phyloP scores from a whole-genome alignment of 73 alveolate species.

The Uronychia binucleata region DNA sequence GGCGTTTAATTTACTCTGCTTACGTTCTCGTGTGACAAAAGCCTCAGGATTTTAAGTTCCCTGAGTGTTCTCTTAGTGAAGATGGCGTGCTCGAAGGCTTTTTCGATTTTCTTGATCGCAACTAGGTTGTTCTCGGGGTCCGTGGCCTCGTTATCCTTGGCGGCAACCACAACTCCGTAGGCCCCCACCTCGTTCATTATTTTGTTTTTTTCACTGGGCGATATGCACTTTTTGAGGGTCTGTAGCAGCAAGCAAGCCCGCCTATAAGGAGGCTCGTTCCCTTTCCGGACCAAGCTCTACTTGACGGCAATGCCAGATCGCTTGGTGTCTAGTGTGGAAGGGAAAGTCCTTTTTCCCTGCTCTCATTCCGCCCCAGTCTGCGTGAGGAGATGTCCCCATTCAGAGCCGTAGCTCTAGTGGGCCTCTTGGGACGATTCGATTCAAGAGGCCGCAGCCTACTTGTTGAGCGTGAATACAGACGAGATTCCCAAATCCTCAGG shows the following conservation, averaged over 20 bases:
- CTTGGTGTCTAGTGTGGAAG: too few relatives aligned
- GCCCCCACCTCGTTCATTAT: conserved; percentile 32
- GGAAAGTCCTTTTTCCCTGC: neutral
- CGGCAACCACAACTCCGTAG: conserved; percentile 60
- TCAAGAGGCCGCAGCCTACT: neutral
- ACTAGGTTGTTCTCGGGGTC: conserved; percentile 26
- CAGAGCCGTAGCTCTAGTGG: neutral
- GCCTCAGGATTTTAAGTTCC: conserved; percentile 56
- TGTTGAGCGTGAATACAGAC: neutral
- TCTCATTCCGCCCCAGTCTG: neutral
- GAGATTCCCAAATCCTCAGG: neutral
- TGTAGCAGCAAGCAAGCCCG: neutral
- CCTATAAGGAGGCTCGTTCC: too few relatives aligned
- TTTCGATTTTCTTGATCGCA: conserved; percentile 62
- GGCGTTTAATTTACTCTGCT: neutral
- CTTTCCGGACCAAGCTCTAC: too few relatives aligned
- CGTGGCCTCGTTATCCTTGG: conserved; percentile 42
- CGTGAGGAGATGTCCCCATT: neutral
- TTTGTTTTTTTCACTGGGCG: neutral
- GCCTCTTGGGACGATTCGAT: neutral
- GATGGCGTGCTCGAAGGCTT: conserved; percentile 50
- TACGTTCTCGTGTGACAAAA: conserved; percentile 66
- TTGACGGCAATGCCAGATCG: too few relatives aligned
- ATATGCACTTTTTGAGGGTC: neutral
- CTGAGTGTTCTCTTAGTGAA: conserved; percentile 69